These are phyloP conservation scores for Athelia sp. DNA, from an alignment of 1,284 basidiomycete genomes.

Conservation along the genomic window DNA sequence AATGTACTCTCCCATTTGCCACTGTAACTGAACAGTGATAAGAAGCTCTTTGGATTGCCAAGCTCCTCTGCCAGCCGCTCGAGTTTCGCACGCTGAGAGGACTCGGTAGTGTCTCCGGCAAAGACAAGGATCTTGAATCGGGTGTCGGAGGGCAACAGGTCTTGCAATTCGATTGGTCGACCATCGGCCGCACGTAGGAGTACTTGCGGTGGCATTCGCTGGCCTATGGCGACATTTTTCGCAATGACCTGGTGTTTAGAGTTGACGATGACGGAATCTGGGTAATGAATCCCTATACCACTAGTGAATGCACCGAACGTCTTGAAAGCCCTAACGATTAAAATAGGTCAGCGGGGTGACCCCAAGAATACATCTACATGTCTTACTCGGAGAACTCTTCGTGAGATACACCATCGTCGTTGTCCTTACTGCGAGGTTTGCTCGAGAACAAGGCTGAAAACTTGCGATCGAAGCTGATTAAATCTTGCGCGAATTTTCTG, in stretches of 20 bases:
- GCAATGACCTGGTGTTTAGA: slow-evolving; percentile 40
- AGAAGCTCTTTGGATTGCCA: slow-evolving; percentile 33
- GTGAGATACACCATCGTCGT: too few relatives aligned
- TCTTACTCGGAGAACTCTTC: slow-evolving; percentile 57
- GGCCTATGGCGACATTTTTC: slow-evolving; percentile 45
- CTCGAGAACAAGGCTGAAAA: slow-evolving; percentile 45
- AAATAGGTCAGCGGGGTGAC: background rate
- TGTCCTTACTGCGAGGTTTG: too few relatives aligned
- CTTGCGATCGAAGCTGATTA: slow-evolving; percentile 47
- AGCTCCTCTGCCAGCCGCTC: slow-evolving; percentile 40
- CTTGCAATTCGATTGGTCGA: slow-evolving; percentile 63
- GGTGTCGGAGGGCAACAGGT: slow-evolving; percentile 60
- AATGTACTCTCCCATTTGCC: slow-evolving; percentile 35
- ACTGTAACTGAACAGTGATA: slow-evolving; percentile 27
- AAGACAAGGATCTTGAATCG: slow-evolving; percentile 74
- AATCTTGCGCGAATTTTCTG: slow-evolving; percentile 41
- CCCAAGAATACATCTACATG: background rate
- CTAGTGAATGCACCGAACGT: slow-evolving; percentile 56
- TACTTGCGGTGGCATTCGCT: slow-evolving; percentile 54
- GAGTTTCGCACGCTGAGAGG: slow-evolving; percentile 34
- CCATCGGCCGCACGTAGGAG: slow-evolving; percentile 62
- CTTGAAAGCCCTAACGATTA: slow-evolving; percentile 48
- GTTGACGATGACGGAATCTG: slow-evolving; percentile 46
- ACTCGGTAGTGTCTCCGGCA: slow-evolving; percentile 41
- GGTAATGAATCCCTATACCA: slow-evolving; percentile 63